Evolutionary conservation across 176 grass and related monocot genomes (phyloP).

Genomic region (maize (Zea mays)): Zm-B73-REFERENCE-NAM-5.0 NC_050103.1:182154501-182155000

Average conservation of each 20-base stretch:
- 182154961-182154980: background rate
- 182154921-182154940: background rate
- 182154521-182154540: background rate
- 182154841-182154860: slow-evolving; percentile 1
- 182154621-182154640: slow-evolving; percentile 87
- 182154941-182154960: background rate
- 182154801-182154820: background rate
- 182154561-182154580: slow-evolving; percentile 88
- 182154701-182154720: slow-evolving; percentile 91
- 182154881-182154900: background rate
- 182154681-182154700: slow-evolving; percentile 61
- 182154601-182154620: slow-evolving; percentile 84
- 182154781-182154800: background rate
- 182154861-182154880: background rate
- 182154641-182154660: slow-evolving; percentile 89
- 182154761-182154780: background rate
- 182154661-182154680: slow-evolving; percentile 83
- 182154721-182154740: slow-evolving; percentile 84
- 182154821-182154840: background rate
- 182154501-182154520: background rate
- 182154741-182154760: slow-evolving; percentile 50
- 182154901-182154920: background rate
- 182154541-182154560: slow-evolving; percentile 74
- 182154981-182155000: background rate
- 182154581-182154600: slow-evolving; percentile 79